Evolutionary conservation across 2,329 filamentous ascomycete genomes (phyloP).

Genomic region (Aphanoascus verrucosus): DNA sequence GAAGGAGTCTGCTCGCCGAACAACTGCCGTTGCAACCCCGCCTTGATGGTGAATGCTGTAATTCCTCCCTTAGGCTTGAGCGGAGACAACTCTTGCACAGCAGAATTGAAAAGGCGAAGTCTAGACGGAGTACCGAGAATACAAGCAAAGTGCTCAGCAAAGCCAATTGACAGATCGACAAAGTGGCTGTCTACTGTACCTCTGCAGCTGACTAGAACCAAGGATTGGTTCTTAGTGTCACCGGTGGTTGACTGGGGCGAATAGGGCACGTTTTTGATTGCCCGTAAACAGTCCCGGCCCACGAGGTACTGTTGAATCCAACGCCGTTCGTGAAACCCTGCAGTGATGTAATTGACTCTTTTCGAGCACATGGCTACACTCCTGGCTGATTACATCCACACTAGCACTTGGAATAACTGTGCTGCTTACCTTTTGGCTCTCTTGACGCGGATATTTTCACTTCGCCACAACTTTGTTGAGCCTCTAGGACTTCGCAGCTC

Average conservation of each 20-base stretch:
- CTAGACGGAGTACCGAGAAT: not conserved
- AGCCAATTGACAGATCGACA: not conserved
- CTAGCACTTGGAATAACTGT: not conserved
- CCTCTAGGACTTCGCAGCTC: not conserved
- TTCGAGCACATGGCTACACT: not conserved
- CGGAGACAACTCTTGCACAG: not conserved
- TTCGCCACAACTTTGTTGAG: not conserved
- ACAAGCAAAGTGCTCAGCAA: not conserved
- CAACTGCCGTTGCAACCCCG: not conserved
- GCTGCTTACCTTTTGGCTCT: not conserved
- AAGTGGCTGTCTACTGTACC: not conserved
- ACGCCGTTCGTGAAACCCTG: not conserved
- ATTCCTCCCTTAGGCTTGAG: not conserved
- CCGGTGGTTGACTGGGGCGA: not conserved
- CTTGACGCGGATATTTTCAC: not conserved
- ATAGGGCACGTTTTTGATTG: not conserved
- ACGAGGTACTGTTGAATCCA: slow-evolving; percentile 1
- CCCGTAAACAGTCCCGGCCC: not conserved
- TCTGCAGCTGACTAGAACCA: not conserved
- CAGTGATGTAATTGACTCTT: slow-evolving; percentile 1
- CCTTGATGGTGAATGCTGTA: not conserved
- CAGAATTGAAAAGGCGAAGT: not conserved
- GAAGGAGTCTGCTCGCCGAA: not conserved
- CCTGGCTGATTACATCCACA: not conserved
- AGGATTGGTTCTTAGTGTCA: not conserved